A percentile compares a stretch with the other conserved stretches of the same genome.
Conservation (phyloP, 2,329 filamentous ascomycete genomes). For the Xylaria sp. region DNA sequence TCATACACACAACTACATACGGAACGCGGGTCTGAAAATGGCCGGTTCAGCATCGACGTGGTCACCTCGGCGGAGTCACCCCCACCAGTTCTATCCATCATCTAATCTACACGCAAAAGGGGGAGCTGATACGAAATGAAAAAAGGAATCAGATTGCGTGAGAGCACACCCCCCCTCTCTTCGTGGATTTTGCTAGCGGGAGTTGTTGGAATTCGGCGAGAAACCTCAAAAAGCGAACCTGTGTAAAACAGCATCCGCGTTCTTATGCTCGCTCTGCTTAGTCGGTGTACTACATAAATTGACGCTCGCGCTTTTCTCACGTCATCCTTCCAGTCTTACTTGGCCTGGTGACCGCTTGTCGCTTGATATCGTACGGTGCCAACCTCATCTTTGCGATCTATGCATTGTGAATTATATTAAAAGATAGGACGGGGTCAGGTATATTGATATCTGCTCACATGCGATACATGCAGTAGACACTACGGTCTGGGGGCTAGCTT, state of each 20-base stretch:
- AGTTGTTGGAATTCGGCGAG: conserved; percentile 29
- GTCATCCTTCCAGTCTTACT: neutral
- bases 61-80: neutral
- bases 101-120: conserved; percentile 21
- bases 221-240: conserved; percentile 1
- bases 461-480: neutral
- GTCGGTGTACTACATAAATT: conserved; percentile 30
- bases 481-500: neutral
- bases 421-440: neutral
- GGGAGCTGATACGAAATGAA: neutral
- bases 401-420: neutral
- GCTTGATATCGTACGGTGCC: neutral
- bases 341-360: neutral
- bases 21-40: conserved; percentile 7
- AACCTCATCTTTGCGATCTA: neutral
- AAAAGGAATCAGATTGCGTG: conserved; percentile 13
- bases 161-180: conserved; percentile 14
- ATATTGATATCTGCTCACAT: neutral
- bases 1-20: conserved; percentile 12
- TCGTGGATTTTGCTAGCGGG: conserved; percentile 32
- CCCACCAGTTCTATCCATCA: conserved; percentile 4
- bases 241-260: conserved; percentile 35
- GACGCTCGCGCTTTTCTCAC: conserved; percentile 29
- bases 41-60: conserved; percentile 13
- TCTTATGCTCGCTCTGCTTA: conserved; percentile 2